Evolutionary conservation across 2,329 filamentous ascomycete species (phyloP).

Genomic region (Hymenoscyphus scutula): DNA sequence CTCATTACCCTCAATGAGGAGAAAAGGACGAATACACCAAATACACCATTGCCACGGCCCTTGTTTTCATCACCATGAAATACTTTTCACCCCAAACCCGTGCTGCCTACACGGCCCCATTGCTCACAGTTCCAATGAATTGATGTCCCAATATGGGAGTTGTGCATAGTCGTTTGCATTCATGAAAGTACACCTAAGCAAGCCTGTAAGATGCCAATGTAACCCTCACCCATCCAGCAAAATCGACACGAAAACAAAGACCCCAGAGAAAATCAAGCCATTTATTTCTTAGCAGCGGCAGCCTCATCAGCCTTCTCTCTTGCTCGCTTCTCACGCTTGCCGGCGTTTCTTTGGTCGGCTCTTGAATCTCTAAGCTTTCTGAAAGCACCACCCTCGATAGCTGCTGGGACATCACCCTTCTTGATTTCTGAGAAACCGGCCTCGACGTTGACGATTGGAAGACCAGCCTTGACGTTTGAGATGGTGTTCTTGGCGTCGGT

Average conservation of each 20-base stretch:
- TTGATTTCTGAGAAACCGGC: slow-evolving; percentile 70
- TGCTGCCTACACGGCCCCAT: background rate
- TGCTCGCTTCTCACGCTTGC: slow-evolving; percentile 88
- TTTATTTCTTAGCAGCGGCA: slow-evolving; percentile 78
- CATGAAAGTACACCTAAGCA: slow-evolving; percentile 39
- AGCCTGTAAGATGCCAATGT: slow-evolving; percentile 34
- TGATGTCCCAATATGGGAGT: slow-evolving; percentile 9
- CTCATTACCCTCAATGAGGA: slow-evolving; percentile 2
- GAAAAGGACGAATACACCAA: slow-evolving; percentile 3
- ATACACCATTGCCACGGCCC: slow-evolving; percentile 3
- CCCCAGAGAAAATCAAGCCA: slow-evolving; percentile 32
- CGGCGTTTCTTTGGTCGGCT: slow-evolving; percentile 76
- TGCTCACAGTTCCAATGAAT: background rate
- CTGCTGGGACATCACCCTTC: slow-evolving; percentile 76
- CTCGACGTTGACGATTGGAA: slow-evolving; percentile 71
- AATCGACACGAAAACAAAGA: slow-evolving; percentile 32
- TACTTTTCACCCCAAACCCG: background rate
- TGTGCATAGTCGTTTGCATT: slow-evolving; percentile 36
- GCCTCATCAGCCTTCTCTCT: slow-evolving; percentile 85
- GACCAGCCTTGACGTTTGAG: slow-evolving; percentile 52
- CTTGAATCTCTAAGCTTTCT: slow-evolving; percentile 79
- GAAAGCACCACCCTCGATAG: slow-evolving; percentile 81
- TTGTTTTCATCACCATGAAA: background rate
- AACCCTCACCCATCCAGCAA: slow-evolving; percentile 31
- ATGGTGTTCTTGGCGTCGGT: slow-evolving; percentile 60